These are phyloP conservation scores for Suhomyces canberraensis DNA, from an alignment of 805 yeast genomes.

Conservation along the genomic window DNA sequence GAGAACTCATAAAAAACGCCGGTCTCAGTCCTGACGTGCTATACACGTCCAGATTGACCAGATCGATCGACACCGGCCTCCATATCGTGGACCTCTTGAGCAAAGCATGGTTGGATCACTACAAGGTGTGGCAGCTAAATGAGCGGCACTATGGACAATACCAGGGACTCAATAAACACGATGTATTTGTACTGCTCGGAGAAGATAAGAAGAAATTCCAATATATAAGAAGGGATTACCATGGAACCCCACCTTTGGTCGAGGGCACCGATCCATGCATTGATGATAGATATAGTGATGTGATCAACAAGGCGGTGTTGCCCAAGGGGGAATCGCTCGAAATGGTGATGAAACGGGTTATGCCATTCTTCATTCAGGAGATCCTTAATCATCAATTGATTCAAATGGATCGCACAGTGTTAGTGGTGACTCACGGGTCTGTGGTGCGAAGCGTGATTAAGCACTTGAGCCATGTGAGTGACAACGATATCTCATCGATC, in stretches of 20 bases:
- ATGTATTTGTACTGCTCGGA: constrained; percentile 34
- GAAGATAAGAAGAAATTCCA: constrained; percentile 30
- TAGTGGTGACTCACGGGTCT: constrained; percentile 43
- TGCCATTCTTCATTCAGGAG: constrained; percentile 34
- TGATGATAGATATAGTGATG: constrained; percentile 34
- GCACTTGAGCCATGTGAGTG: constrained; percentile 32
- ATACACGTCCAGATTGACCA: constrained; percentile 38
- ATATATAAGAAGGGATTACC: constrained; percentile 35
- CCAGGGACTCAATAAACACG: constrained; percentile 39
- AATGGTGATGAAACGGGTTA: constrained; percentile 37
- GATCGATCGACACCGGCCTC: constrained; percentile 42
- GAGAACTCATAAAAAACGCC: constrained; percentile 27
- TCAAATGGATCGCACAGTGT: constrained; percentile 25
- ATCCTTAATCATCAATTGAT: constrained; percentile 24
- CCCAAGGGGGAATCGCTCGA: constrained; percentile 41
- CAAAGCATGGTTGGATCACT: constrained; percentile 35
- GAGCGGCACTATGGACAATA: constrained; percentile 44
- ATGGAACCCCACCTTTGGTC: constrained; percentile 35
- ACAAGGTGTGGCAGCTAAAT: constrained; percentile 40
- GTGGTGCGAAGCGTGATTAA: constrained; percentile 41
- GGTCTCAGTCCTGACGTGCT: constrained; percentile 30
- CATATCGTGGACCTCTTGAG: constrained; percentile 31
- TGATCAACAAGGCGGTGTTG: constrained; percentile 16
- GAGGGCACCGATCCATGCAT: constrained; percentile 28
- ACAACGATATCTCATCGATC: constrained; percentile 36